A percentile compares a stretch with the other conserved stretches of the same genome.
These are phyloP conservation scores for Mycosarcoma mackinlayi DNA, from an alignment of 1,284 basidiomycete genomes.

Conservation along the genomic window DNA sequence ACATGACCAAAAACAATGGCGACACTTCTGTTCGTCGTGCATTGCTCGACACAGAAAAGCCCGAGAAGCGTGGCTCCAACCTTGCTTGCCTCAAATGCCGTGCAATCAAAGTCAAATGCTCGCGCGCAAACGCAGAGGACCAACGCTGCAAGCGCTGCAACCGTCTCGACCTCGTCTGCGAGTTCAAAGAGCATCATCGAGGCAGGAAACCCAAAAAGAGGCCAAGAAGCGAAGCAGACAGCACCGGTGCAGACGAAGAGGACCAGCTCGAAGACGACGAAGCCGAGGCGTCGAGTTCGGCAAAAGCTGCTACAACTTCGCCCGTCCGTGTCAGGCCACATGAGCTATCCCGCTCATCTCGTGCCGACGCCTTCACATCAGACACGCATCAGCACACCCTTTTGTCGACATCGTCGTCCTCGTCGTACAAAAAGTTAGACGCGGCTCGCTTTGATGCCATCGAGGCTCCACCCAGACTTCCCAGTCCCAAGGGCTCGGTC, in stretches of 20 bases:
- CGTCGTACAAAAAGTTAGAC: constrained; percentile 18
- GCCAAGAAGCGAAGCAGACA: constrained; percentile 31
- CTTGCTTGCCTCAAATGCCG: constrained; percentile 50
- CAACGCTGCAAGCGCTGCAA: constrained; percentile 49
- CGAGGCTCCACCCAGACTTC: constrained; percentile 31
- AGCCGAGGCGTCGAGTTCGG: constrained; percentile 5
- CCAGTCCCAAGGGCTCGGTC: constrained; percentile 38
- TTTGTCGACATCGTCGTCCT: constrained; percentile 13
- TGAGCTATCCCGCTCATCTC: constrained; percentile 24
- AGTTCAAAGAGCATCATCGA: constrained; percentile 49
- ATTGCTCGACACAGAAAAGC: constrained; percentile 42
- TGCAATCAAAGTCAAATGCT: constrained; percentile 52
- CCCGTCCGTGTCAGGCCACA: constrained; percentile 16
- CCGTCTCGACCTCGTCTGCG: constrained; percentile 46
- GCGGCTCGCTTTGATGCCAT: constrained; percentile 11
- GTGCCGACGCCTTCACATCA: constrained; percentile 14
- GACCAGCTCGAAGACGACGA: constrained; percentile 45
- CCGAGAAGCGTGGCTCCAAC: constrained; percentile 50
- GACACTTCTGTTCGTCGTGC: constrained; percentile 37
- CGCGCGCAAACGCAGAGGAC: constrained; percentile 34
- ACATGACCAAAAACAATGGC: constrained; percentile 30
- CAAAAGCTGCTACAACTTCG: constrained; percentile 10
- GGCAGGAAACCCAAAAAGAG: constrained; percentile 51
- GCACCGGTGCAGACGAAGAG: constrained; percentile 34
- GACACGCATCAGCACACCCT: constrained; percentile 3